Evolutionary conservation across 306 rosid genomes (phyloP).

Genomic region (Glycine soja): DNA sequence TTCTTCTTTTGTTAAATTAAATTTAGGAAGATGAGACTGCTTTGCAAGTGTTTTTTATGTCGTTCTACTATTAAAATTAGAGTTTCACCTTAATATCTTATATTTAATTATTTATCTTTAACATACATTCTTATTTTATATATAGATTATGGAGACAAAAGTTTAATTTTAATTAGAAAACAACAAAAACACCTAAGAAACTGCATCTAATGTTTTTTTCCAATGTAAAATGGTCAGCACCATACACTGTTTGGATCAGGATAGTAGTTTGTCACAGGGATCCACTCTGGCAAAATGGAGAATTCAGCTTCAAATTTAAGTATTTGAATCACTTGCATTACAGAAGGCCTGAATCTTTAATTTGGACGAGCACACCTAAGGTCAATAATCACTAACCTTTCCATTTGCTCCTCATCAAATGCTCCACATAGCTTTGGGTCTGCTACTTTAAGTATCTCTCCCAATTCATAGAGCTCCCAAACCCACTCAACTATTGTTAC

Average conservation of each 20-base stretch:
- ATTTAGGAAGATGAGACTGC: no score
- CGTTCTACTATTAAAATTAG: no score
- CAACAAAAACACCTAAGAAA: no score
- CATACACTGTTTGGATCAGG: not conserved
- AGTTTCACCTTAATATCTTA: no score
- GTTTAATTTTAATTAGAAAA: not conserved
- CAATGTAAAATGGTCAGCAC: not conserved
- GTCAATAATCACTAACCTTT: not conserved
- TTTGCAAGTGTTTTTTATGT: not conserved
- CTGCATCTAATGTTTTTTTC: no score
- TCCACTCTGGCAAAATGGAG: not conserved
- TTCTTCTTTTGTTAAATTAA: no score
- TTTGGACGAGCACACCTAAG: conserved; percentile 38
- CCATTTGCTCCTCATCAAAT: conserved; percentile 39
- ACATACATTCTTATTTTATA: no score
- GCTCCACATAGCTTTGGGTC: conserved; percentile 12
- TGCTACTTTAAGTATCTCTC: not conserved
- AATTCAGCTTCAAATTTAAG: conserved; percentile 40
- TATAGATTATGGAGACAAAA: no score
- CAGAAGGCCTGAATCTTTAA: conserved; percentile 21
- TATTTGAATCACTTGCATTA: conserved; percentile 22
- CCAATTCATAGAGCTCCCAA: conserved; percentile 8
- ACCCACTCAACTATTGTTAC: conserved; percentile 24
- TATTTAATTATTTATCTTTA: no score
- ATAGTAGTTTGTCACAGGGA: conserved; percentile 13